A percentile compares a stretch with the other conserved stretches of the same genome.
phyloP scores from a whole-genome alignment of 257 asterid species.

The Solanum stenotomum region DNA sequence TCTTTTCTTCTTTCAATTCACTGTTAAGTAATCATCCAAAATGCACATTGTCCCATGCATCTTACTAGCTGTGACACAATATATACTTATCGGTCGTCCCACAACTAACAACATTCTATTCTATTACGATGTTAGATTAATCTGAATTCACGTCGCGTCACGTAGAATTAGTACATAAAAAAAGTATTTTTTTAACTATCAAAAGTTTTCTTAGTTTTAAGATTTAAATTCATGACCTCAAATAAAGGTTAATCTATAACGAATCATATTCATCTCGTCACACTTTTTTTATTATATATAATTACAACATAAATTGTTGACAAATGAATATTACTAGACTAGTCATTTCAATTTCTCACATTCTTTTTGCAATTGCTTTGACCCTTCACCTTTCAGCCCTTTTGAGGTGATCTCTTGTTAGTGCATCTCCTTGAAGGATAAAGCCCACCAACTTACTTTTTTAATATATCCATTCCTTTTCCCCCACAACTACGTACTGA shows the following conservation, averaged over 20 bases:
- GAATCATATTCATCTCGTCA: not conserved
- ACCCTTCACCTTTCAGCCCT: slow-evolving; percentile 79
- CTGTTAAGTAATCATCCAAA: not conserved
- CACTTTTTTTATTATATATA: not conserved
- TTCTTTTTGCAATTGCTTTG: slow-evolving; percentile 34
- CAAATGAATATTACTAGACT: slow-evolving; percentile 1
- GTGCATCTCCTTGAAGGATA: not conserved
- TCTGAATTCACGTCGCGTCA: accelerated
- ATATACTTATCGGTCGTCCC: slow-evolving; percentile 4
- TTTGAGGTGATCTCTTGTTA: slow-evolving; percentile 38
- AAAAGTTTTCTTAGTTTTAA: not conserved
- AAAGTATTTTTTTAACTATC: not conserved
- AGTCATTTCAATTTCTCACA: slow-evolving; percentile 10
- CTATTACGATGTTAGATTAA: too few relatives aligned
- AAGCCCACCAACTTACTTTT: not conserved
- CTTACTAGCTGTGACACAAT: slow-evolving; percentile 17
- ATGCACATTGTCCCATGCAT: slow-evolving; percentile 23
- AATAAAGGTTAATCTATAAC: not conserved
- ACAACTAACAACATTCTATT: not conserved
- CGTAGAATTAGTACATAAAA: accelerated
- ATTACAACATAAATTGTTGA: not conserved
- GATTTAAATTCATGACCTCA: not conserved
- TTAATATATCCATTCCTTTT: not conserved
- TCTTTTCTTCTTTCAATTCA: not conserved
- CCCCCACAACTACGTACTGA: not conserved